A percentile compares a stretch with the other conserved stretches of the same genome.
phyloP scores from a whole-genome alignment of 495 filamentous ascomycete genomes.

The Hyaloscypha bicolor region DNA sequence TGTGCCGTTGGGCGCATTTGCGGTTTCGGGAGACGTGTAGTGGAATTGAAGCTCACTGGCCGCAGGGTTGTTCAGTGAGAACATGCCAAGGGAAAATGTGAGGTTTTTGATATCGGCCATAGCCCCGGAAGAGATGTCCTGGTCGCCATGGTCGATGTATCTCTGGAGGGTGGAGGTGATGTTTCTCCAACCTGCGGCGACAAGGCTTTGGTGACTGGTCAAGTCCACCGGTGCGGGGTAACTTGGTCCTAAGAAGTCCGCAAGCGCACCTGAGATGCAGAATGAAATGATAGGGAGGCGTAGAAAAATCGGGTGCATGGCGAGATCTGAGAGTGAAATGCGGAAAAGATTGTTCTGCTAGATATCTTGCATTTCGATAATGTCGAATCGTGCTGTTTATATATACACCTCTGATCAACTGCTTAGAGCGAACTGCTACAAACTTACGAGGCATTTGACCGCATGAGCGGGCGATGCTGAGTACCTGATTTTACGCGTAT shows the following conservation, averaged over 20 bases:
- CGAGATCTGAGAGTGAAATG: too few relatives aligned
- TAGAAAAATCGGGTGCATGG: too few relatives aligned
- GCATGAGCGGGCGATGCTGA: too few relatives aligned
- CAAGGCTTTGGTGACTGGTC: slow-evolving; percentile 38
- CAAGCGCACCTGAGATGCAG: slow-evolving; percentile 22
- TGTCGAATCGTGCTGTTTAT: too few relatives aligned
- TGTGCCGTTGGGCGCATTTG: slow-evolving; percentile 34
- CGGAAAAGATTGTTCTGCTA: too few relatives aligned
- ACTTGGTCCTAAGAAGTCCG: slow-evolving; percentile 38
- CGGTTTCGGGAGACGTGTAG: slow-evolving; percentile 35
- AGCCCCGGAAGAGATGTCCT: not conserved
- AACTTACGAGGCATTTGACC: too few relatives aligned
- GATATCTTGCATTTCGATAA: too few relatives aligned
- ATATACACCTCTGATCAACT: too few relatives aligned
- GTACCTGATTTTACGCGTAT: too few relatives aligned
- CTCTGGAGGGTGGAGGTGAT: slow-evolving; percentile 38
- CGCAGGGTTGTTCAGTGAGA: slow-evolving; percentile 45
- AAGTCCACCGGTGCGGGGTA: slow-evolving; percentile 44
- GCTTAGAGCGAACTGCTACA: too few relatives aligned
- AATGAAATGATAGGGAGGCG: too few relatives aligned
- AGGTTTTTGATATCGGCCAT: slow-evolving; percentile 38
- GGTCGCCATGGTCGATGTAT: slow-evolving; percentile 19
- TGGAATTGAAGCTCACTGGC: slow-evolving; percentile 43
- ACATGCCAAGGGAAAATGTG: slow-evolving; percentile 54
- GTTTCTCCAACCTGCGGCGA: slow-evolving; percentile 43